Conservation (phyloP, 2,329 filamentous ascomycete genomes). For the Dactylella cylindrospora region DNA sequence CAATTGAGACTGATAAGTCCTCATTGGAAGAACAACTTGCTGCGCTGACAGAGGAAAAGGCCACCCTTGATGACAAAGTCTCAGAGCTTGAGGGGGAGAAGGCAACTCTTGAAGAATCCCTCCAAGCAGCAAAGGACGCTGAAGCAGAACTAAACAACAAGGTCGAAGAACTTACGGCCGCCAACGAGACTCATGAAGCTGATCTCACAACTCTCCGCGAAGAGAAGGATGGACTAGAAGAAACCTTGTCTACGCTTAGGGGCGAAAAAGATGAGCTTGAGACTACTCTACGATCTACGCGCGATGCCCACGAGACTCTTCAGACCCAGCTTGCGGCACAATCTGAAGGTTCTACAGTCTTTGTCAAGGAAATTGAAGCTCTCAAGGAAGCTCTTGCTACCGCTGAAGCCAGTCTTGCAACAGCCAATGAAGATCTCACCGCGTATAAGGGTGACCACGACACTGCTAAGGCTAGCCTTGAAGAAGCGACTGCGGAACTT, state of each 20-base stretch:
- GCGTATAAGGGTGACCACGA: constrained; percentile 10
- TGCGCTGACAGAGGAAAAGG: constrained; percentile 7
- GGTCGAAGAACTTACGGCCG: constrained; percentile 19
- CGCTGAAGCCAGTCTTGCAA: constrained; percentile 15
- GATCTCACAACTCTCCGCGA: constrained; percentile 5
- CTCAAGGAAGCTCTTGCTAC: constrained; percentile 31
- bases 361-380: constrained; percentile 35
- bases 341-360: constrained; percentile 25
- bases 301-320: constrained; percentile 37
- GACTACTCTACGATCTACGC: constrained; percentile 19
- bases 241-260: constrained; percentile 11
- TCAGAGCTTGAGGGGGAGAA: constrained; percentile 15
- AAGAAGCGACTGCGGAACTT: background rate
- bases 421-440: constrained; percentile 10
- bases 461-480: constrained; percentile 9
- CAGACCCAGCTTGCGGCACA: constrained; percentile 41
- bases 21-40: constrained; percentile 9
- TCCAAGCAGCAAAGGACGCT: constrained; percentile 16
- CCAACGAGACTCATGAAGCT: constrained; percentile 13
- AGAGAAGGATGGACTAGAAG: constrained; percentile 11
- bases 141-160: constrained; percentile 16
- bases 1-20: constrained; percentile 15
- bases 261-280: constrained; percentile 37
- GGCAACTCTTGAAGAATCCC: constrained; percentile 7
- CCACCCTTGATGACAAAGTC: constrained; percentile 1